Evolutionary conservation across 305 asterid species (phyloP), one percentile per base, ranked within the genome.

Genomic region (Ajuga reptans): DNA sequence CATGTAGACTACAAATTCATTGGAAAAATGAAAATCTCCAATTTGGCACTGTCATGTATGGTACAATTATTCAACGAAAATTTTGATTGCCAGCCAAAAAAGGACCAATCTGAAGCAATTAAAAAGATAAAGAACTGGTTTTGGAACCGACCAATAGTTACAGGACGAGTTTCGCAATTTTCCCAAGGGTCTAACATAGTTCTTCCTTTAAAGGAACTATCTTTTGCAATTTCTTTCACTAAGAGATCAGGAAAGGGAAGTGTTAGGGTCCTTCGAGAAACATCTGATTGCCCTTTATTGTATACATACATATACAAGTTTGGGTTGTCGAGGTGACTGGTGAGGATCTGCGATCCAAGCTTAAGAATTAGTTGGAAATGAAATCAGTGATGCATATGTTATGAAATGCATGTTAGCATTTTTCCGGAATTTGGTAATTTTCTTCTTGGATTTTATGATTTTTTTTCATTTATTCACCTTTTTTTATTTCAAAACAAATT

Each of bases 401-500:
- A 77, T 12, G 3, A 55, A 61, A 6, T 56, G 51, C 69, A 58
- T 65, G 50, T 42, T 27, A 31, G 17, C 9, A 6, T 52, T 50
- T 24, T 24, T 39, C 5, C 2, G 27, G 33, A 52, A 62, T 12
- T 29, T 69, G 47, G 16, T 5, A 31, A 5, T 17, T 18, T 27
- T 6, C 17, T 56, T 29, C 21, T 52, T 64, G 14, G 2, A 7
- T 15, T 14, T 18, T 29, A 16, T 0, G 9, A 15, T 57, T 27
- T 27, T 27, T 27, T 43, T 10, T 9, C 36, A 51, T 47, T 24
- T 72, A 64, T 39, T 65, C 18, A 43, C 60, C 0, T 27, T 31
- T 9, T 17, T 15, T 65, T 51, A 65, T 75, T n/a, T n/a, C n/a
- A n/a, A n/a, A n/a, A n/a, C 55, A 34, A 74, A 72, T 64, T 60